Conservation (phyloP, 257 asterid genomes). For the Gynochthodes officinalis region DNA sequence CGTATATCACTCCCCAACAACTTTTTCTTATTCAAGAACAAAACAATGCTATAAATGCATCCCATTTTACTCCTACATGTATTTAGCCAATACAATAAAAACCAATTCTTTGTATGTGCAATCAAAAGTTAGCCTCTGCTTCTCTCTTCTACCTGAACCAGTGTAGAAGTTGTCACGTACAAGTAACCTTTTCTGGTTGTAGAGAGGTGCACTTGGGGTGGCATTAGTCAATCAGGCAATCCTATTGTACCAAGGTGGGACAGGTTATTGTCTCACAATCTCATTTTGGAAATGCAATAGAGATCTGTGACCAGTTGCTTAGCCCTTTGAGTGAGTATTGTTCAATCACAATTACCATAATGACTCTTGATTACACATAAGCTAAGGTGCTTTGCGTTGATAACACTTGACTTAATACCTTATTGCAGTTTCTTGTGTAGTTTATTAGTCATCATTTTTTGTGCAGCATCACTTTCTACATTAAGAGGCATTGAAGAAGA, state of each 20-base stretch:
- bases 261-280: not conserved
- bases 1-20: conserved; percentile 6
- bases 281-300: not conserved
- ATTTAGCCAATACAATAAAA: conserved; percentile 11
- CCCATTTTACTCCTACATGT: not conserved
- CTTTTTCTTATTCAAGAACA: conserved; percentile 3
- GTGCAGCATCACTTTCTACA: conserved; percentile 17
- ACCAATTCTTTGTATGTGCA: not conserved
- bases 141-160: too few species aligned
- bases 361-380: conserved; percentile 8
- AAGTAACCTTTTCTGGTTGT: too few species aligned
- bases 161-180: too few species aligned
- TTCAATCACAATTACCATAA: conserved; percentile 6
- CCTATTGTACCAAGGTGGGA: too few species aligned
- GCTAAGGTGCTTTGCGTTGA: conserved; percentile 19
- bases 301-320: not conserved
- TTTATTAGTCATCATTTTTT: conserved; percentile 4
- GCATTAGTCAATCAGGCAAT: not conserved
- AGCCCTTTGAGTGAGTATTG: not conserved
- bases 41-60: conserved; percentile 1
- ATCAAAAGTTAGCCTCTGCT: not conserved
- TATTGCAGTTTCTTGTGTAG: conserved; percentile 1
- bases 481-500: conserved; percentile 13
- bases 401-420: conserved; percentile 17
- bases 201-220: not conserved